Evolutionary conservation across 306 rosid genomes (phyloP).

Genomic region (Acacia crassicarpa): DNA sequence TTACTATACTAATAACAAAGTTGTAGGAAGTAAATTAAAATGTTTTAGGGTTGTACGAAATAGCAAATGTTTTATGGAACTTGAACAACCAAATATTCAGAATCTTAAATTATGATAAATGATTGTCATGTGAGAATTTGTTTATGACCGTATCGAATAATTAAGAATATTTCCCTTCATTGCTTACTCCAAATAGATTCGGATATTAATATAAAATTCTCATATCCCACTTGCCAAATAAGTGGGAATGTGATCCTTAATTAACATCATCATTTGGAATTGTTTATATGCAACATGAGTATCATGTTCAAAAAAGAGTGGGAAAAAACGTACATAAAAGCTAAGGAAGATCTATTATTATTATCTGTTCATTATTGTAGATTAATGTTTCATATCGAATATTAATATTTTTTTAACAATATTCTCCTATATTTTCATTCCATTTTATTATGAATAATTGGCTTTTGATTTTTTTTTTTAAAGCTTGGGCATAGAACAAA

Average conservation of each 20-base stretch:
- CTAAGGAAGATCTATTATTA: not conserved
- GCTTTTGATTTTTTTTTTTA: not conserved
- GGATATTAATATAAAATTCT: not conserved
- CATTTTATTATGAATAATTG: not conserved
- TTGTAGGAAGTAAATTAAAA: not conserved
- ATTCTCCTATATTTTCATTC: not conserved
- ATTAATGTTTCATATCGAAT: not conserved
- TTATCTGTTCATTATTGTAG: not conserved
- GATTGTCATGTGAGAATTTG: conserved; percentile 31
- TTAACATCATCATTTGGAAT: not conserved
- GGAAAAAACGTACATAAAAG: not conserved
- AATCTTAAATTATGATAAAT: not conserved
- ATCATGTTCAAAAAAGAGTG: not conserved
- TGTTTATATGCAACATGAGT: not conserved
- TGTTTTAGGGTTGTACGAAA: not conserved
- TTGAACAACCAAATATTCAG: conserved; percentile 3
- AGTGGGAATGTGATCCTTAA: not conserved
- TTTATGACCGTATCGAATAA: conserved; percentile 29
- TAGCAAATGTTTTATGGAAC: not conserved
- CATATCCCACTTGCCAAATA: conserved; percentile 17
- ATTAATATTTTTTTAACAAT: not conserved
- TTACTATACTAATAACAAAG: not conserved
- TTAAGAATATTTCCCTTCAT: conserved; percentile 3
- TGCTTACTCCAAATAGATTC: conserved; percentile 5
- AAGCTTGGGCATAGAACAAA: no score